These are phyloP conservation scores for Yarrowia sp. DNA, from an alignment of 805 yeast species.

Conservation along the genomic window DNA sequence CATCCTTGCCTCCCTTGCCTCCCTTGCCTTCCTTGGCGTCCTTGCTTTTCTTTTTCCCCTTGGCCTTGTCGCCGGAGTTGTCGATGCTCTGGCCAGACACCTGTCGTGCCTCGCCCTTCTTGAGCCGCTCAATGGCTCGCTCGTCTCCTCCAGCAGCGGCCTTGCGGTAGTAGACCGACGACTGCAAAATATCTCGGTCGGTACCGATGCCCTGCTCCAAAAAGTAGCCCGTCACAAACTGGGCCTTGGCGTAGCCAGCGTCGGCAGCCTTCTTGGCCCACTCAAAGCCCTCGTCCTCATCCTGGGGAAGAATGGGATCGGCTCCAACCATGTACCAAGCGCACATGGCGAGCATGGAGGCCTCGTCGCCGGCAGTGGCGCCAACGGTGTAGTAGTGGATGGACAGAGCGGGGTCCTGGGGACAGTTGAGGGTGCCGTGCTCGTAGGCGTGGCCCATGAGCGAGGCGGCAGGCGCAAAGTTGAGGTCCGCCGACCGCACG, in stretches of 20 bases:
- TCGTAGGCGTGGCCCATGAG: conserved; percentile 83
- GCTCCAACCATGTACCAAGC: conserved; percentile 96
- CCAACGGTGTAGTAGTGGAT: conserved; percentile 93
- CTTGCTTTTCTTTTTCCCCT: conserved; percentile 28
- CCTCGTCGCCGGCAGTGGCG: conserved; percentile 82
- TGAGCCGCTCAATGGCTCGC: conserved; percentile 45
- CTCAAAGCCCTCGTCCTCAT: conserved; percentile 83
- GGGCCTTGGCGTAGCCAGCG: conserved; percentile 73
- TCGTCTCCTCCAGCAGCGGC: conserved; percentile 66
- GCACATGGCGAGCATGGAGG: conserved; percentile 88
- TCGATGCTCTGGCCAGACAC: conserved; percentile 5
- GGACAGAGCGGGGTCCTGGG: conserved; percentile 76
- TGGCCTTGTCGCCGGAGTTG: background rate
- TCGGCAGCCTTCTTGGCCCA: conserved; percentile 92
- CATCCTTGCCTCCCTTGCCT: conserved; percentile 29
- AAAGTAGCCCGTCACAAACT: conserved; percentile 78
- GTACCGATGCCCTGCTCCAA: conserved; percentile 88
- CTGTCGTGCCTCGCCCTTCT: conserved; percentile 27
- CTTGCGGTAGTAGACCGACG: conserved; percentile 69
- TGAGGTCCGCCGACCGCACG: conserved; percentile 84
- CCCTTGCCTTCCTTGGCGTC: background rate
- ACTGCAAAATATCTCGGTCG: conserved; percentile 51
- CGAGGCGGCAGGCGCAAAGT: conserved; percentile 77
- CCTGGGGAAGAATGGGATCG: conserved; percentile 73
- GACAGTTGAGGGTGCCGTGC: conserved; percentile 62